Conservation (phyloP, 352 stramenopile genomes). For the Phytophthora colocasiae region DNA sequence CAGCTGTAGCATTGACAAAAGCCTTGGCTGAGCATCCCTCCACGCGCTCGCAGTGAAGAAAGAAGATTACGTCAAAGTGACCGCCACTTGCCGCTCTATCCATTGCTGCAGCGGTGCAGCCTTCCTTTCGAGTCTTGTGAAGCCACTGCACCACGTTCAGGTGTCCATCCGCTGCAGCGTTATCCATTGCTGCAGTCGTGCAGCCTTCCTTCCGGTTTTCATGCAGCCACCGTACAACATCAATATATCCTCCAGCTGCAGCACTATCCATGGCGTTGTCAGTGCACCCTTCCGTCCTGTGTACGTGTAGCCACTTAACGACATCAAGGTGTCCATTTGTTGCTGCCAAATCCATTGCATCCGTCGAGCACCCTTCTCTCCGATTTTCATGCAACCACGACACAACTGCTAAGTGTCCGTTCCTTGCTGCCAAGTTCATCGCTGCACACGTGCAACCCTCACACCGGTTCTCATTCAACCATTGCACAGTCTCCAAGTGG, state of each 20-base stretch:
- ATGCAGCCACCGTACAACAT: conserved; percentile 39
- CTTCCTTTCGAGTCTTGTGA: conserved; percentile 22
- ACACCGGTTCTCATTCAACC: conserved; percentile 17
- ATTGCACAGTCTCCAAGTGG: conserved; percentile 22
- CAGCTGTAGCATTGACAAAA: conserved; percentile 40
- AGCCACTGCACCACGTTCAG: conserved; percentile 29
- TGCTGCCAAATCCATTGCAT: conserved; percentile 32
- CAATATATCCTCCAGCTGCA: conserved; percentile 19
- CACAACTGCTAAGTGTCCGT: conserved; percentile 24
- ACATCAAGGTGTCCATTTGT: conserved; percentile 48
- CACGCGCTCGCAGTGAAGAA: conserved; percentile 26
- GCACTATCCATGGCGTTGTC: conserved; percentile 25
- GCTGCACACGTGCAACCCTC: conserved; percentile 25
- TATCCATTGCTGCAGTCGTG: conserved; percentile 30
- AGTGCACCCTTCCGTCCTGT: conserved; percentile 32
- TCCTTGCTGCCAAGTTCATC: conserved; percentile 34
- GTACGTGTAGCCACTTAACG: conserved; percentile 51
- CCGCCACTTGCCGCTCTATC: conserved; percentile 27
- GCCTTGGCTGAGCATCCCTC: conserved; percentile 28
- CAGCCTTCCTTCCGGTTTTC: conserved; percentile 32
- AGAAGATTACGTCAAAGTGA: conserved; percentile 30
- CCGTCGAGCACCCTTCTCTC: conserved; percentile 25
- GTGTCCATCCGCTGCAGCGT: conserved; percentile 22
- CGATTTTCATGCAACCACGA: conserved; percentile 28
- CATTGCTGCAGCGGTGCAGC: conserved; percentile 30